phyloP scores from a whole-genome alignment of 164 flowering plant species.

The Saururus chinensis region DNA sequence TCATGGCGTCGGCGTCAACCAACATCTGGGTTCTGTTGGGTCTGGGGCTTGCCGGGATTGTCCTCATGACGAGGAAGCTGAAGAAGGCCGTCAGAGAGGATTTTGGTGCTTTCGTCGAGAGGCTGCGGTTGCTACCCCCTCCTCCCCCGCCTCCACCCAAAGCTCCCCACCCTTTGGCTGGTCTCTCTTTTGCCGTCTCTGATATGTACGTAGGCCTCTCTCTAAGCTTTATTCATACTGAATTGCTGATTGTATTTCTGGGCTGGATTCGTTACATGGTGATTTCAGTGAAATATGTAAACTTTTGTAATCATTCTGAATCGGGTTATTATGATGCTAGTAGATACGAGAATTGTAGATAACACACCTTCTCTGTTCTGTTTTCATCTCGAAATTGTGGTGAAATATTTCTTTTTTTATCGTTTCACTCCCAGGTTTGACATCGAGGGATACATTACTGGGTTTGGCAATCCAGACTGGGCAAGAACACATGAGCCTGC shows the following conservation, averaged over 20 bases:
- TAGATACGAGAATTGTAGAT: no score
- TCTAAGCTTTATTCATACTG: neutral
- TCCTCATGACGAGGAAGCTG: constrained; percentile 50
- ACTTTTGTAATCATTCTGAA: no score
- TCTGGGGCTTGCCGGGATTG: constrained; percentile 78
- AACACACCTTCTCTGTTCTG: no score
- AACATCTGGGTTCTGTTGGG: constrained; percentile 84
- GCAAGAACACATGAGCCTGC: constrained; percentile 67
- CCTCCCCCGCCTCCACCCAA: constrained; percentile 98
- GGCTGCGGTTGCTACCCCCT: constrained; percentile 76
- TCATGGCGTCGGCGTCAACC: constrained; percentile 51
- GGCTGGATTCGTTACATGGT: neutral
- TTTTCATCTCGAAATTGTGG: neutral
- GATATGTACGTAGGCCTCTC: constrained; percentile 45
- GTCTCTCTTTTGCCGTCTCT: constrained; percentile 80
- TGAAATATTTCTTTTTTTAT: neutral
- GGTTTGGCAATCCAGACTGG: constrained; percentile 94
- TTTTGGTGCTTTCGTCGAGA: constrained; percentile 76
- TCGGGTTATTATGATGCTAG: no score
- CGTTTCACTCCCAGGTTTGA: constrained; percentile 52
- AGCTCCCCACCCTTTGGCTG: constrained; percentile 88
- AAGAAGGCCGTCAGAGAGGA: constrained; percentile 60
- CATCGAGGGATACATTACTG: constrained; percentile 76
- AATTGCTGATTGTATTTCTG: neutral
- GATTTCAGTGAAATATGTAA: no score